These are phyloP conservation scores for Artomyces pyxidatus DNA, from an alignment of 768 basidiomycete genomes.

Conservation along the genomic window DNA sequence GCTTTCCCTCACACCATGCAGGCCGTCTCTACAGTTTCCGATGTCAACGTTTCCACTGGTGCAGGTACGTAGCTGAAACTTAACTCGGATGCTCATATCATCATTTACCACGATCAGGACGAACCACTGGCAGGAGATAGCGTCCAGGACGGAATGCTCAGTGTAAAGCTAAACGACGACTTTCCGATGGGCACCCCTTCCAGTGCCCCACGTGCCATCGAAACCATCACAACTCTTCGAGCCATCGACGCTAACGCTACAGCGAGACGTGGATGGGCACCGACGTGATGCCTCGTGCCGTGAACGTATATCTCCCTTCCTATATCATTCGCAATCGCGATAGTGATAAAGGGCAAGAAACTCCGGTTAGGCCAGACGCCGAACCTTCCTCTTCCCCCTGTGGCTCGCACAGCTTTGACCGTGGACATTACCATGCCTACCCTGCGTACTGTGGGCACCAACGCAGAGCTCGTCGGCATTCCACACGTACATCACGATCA, in stretches of 20 bases:
- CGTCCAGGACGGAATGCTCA: slow-evolving; percentile 72
- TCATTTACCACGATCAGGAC: slow-evolving; percentile 39
- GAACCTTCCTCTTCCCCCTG: slow-evolving; percentile 13
- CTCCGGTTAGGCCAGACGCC: slow-evolving; percentile 13
- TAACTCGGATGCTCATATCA: slow-evolving; percentile 42
- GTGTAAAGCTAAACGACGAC: slow-evolving; percentile 73
- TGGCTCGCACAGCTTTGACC: slow-evolving; percentile 2
- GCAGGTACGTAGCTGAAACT: slow-evolving; percentile 30
- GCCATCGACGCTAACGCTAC: slow-evolving; percentile 8
- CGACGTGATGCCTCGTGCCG: slow-evolving; percentile 56
- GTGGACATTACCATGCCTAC: slow-evolving; percentile 6
- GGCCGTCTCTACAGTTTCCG: slow-evolving; percentile 41
- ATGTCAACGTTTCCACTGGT: slow-evolving; percentile 21
- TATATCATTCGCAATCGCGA: slow-evolving; percentile 5
- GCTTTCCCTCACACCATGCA: slow-evolving; percentile 27
- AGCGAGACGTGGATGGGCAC: slow-evolving; percentile 23
- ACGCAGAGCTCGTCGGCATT: slow-evolving; percentile 22
- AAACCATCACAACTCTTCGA: slow-evolving; percentile 21
- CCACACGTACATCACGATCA: slow-evolving; percentile 24
- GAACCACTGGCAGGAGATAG: no score
- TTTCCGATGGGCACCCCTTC: slow-evolving; percentile 87
- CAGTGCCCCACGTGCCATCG: slow-evolving; percentile 82
- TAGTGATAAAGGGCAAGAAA: slow-evolving; percentile 13
- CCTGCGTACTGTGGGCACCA: slow-evolving; percentile 8
- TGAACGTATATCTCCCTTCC: slow-evolving; percentile 44